Base-by-base conservation (phyloP, 2,329 filamentous ascomycete species). In the Colletotrichum lupini region DNA sequence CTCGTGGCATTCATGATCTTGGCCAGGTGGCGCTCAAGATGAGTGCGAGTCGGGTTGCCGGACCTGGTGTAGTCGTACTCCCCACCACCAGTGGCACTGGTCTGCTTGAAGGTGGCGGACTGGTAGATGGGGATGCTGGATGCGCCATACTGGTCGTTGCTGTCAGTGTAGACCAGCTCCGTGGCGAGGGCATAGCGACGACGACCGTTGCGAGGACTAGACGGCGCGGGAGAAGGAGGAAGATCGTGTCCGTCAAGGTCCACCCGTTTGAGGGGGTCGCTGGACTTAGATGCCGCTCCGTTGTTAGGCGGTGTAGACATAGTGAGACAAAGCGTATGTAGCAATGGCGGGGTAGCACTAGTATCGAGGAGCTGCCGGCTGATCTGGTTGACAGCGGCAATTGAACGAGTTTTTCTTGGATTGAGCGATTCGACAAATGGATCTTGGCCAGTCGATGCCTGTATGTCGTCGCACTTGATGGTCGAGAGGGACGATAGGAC, bases 31-130 rank as follows among this genome's bases (percentile, higher is more conserved):
- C 96, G 92, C 86, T 99, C 97, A 75, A 99, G 91, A 80, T 99
- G 97, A 42, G 96, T 97, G 76, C 97, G 91, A 72, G 97, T 99
- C 22, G 97, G 97, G 82, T 99, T 99, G 69, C 97, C 97, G 46
- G 95, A 98, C 74, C 97, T 94, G 73, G 97, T 98, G 87, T 99
- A 99, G 86, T 99, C 97, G 84, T 98, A 99, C 83, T 98, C 95
- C 80, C 90, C 87, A 73, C 94, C 95, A 73, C 94, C 95, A 58
- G 85, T 88, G 75, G 93, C 93, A 22, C 93, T 94, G 26, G 90
- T 90, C 84, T 98, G 97, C 86, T 99, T 99, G 88, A 99, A 99
- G 49, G 97, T 99, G 61, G 97, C 97, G 61, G 95, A 97, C 89
- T 98, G 97, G 84, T 99, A 99, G 81, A 99, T 98, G 67, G 97